Conservation (phyloP, 2,329 filamentous ascomycete genomes). For the Dactylonectria estremocensis region DNA sequence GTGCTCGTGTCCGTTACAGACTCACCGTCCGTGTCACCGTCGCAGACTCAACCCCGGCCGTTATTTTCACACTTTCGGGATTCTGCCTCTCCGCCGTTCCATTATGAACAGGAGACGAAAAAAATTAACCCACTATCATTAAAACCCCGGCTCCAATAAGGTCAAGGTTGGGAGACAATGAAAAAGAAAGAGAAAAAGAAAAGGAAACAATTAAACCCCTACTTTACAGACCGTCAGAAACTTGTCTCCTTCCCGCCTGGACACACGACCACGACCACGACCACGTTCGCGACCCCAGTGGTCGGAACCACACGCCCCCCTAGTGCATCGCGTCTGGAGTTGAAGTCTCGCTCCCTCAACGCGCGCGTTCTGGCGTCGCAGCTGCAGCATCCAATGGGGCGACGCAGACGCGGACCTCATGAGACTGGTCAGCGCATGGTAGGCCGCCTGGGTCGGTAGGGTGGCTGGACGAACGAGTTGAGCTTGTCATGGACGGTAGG, state of each 20-base stretch:
- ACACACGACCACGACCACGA: conserved; percentile 30
- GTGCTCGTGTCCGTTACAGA: conserved; percentile 29
- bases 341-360: conserved; percentile 35
- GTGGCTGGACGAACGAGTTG: conserved; percentile 46
- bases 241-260: conserved; percentile 23
- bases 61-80: conserved; percentile 25
- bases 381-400: conserved; percentile 37
- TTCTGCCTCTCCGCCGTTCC: conserved; percentile 12
- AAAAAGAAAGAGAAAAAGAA: conserved; percentile 3
- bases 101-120: not conserved
- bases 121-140: conserved; percentile 5
- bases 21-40: conserved; percentile 32
- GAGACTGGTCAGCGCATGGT: conserved; percentile 44
- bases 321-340: conserved; percentile 25
- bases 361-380: conserved; percentile 46
- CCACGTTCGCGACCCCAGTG: conserved; percentile 19
- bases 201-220: not conserved
- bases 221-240: conserved; percentile 27
- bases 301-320: conserved; percentile 19
- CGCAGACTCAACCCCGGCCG: conserved; percentile 27
- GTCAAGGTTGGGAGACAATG: conserved; percentile 5
- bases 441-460: conserved; percentile 30
- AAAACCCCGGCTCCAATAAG: conserved; percentile 9
- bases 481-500: conserved; percentile 32
- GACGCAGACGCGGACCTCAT: conserved; percentile 42